A percentile compares a stretch with the other conserved stretches of the same genome.
These are phyloP conservation scores for Mrakia hoshinonis DNA, from an alignment of 768 basidiomycete genomes.

Conservation along the genomic window DNA sequence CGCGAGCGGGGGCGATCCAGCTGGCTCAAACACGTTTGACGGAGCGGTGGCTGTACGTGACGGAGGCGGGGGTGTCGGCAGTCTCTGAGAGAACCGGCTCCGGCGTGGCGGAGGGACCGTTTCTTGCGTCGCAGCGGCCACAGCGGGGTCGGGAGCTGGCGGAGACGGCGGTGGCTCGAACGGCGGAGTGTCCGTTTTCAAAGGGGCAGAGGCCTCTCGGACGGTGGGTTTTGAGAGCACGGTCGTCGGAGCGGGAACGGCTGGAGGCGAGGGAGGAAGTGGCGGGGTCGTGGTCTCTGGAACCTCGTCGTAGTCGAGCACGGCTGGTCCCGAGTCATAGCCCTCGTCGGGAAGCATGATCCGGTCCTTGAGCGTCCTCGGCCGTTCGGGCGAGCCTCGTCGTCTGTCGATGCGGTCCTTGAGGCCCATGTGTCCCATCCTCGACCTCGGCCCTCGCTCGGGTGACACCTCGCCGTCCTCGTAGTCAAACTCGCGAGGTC, in stretches of 20 bases:
- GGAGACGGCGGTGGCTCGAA: not conserved
- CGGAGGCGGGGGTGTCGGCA: not conserved
- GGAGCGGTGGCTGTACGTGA: not conserved
- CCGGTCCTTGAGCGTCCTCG: conserved; percentile 4
- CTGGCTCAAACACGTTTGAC: not conserved
- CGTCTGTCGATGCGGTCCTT: not conserved
- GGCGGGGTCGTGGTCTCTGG: not conserved
- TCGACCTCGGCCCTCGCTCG: not conserved
- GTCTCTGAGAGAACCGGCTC: conserved; percentile 4
- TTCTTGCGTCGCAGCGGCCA: not conserved
- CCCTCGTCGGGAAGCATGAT: not conserved
- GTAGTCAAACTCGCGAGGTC: not conserved
- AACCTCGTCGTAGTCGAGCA: conserved; percentile 8
- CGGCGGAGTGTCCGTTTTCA: not conserved
- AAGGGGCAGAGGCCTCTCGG: not conserved
- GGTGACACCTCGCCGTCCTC: conserved; percentile 10
- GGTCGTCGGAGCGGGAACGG: not conserved
- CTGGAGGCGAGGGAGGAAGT: not conserved
- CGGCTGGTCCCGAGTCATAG: not conserved
- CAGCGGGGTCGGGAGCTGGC: not conserved
- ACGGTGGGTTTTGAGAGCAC: not conserved
- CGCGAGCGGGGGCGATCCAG: not conserved
- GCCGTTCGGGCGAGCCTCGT: not conserved
- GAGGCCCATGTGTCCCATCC: not conserved
- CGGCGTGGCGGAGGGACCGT: not conserved